A percentile compares a stretch with the other conserved stretches of the same genome.
phyloP scores from a whole-genome alignment of 2,329 filamentous ascomycete species.

The Dactylellina haptotyla region DNA sequence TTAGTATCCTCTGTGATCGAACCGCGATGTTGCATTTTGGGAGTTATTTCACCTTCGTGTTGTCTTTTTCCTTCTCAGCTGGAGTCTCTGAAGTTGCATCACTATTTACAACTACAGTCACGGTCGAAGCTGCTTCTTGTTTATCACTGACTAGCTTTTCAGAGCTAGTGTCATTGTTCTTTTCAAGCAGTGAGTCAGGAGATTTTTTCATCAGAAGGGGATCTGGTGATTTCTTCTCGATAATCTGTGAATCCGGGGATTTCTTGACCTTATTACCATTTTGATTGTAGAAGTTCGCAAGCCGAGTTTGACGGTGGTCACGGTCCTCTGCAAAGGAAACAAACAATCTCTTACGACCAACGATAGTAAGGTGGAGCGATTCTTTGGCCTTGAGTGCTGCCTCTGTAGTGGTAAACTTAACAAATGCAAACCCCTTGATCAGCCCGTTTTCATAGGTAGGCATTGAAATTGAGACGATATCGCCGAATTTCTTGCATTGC shows the following conservation, averaged over 20 bases:
- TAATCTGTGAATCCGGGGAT: not conserved
- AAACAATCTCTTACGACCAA: slow-evolving; percentile 57
- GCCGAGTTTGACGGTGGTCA: slow-evolving; percentile 56
- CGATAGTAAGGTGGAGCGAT: slow-evolving; percentile 78
- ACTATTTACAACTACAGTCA: slow-evolving; percentile 5
- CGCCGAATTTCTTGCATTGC: slow-evolving; percentile 89
- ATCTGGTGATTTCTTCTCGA: too few species aligned
- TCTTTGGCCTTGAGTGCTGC: slow-evolving; percentile 86
- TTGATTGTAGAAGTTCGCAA: slow-evolving; percentile 55
- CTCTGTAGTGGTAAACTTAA: slow-evolving; percentile 94
- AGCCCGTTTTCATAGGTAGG: slow-evolving; percentile 89
- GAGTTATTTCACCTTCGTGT: slow-evolving; percentile 10
- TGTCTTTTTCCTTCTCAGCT: not conserved
- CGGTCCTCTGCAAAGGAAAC: slow-evolving; percentile 58
- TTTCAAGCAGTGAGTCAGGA: not conserved
- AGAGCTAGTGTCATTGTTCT: too few species aligned
- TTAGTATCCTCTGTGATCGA: too few species aligned
- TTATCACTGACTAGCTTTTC: not conserved
- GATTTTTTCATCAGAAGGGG: slow-evolving; percentile 16
- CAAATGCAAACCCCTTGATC: slow-evolving; percentile 92
- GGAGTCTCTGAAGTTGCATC: slow-evolving; percentile 40
- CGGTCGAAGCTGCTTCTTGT: not conserved
- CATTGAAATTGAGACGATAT: slow-evolving; percentile 93
- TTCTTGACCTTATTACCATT: not conserved
- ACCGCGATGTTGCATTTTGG: slow-evolving; percentile 27